Evolutionary conservation across 306 rosid species (phyloP).

Genomic region (Quercus aquifolioides): DNA sequence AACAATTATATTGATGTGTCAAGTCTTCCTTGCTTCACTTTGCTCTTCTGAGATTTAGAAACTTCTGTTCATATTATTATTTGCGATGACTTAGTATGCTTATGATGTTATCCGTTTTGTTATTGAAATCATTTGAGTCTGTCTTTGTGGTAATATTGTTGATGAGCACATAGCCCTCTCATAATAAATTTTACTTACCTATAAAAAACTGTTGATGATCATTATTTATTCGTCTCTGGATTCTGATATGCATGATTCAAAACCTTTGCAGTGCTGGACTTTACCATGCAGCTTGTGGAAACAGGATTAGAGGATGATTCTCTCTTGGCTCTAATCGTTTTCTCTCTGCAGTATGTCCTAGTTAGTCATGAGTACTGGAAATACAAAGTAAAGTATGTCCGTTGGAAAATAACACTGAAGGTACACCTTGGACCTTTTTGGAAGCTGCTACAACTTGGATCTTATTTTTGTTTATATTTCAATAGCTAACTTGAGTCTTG

Average conservation of each 20-base stretch:
- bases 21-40: no score
- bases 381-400: constrained; percentile 71
- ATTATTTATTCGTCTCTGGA: not conserved
- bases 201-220: not conserved
- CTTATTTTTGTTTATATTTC: not conserved
- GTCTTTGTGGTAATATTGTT: not conserved
- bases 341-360: constrained; percentile 79
- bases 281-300: constrained; percentile 78
- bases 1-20: no score
- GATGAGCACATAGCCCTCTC: not conserved
- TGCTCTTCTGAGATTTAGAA: no score
- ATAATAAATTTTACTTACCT: no score
- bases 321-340: constrained; percentile 65
- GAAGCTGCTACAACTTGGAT: constrained; percentile 5
- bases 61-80: no score
- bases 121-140: not conserved
- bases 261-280: constrained; percentile 78
- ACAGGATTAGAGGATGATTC: constrained; percentile 81
- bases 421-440: constrained; percentile 37
- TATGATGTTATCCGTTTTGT: no score
- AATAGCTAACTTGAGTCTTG: constrained; percentile 1
- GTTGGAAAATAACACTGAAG: constrained; percentile 86
- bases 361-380: constrained; percentile 89
- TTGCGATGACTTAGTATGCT: no score
- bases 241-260: constrained; percentile 31